phyloP scores from a whole-genome alignment of 202 grass and related monocot species.

The Setaria viridis region DNA sequence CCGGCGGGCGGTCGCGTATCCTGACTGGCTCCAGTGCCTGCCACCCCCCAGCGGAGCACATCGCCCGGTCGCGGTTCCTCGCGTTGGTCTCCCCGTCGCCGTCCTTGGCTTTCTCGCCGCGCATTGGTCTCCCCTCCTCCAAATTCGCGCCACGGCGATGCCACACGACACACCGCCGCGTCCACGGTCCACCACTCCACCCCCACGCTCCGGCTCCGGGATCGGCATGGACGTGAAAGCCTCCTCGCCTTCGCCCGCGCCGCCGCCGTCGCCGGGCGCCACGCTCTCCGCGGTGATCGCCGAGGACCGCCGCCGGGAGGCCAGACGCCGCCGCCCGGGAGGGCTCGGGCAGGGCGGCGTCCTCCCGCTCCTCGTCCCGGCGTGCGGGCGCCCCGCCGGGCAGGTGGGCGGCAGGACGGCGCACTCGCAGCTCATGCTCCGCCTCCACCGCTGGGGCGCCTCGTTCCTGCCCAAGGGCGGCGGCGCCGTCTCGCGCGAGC shows the following conservation, averaged over 20 bases:
- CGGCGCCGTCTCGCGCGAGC: background rate
- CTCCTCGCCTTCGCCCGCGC: background rate
- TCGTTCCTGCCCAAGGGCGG: constrained; percentile 9
- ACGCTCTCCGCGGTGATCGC: constrained; percentile 22
- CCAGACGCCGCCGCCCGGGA: background rate
- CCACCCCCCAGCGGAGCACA: background rate
- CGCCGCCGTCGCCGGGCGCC: background rate
- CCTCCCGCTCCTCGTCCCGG: constrained; percentile 13
- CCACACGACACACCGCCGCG: background rate
- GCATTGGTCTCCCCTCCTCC: background rate
- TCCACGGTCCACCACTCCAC: background rate
- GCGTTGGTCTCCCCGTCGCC: constrained; percentile 10
- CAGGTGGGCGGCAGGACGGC: constrained; percentile 8
- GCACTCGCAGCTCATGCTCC: constrained; percentile 27
- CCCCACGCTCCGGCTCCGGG: background rate
- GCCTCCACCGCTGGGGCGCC: constrained; percentile 32
- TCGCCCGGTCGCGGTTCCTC: background rate
- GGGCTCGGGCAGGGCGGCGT: background rate
- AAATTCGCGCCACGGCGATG: background rate
- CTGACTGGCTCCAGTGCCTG: background rate
- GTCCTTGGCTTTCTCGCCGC: background rate
- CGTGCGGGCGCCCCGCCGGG: constrained; percentile 4
- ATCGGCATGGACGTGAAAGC: background rate
- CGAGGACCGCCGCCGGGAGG: constrained; percentile 24
- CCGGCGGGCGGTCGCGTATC: background rate